phyloP scores from a whole-genome alignment of 768 basidiomycete genomes.

The Psilocybe tampanensis region DNA sequence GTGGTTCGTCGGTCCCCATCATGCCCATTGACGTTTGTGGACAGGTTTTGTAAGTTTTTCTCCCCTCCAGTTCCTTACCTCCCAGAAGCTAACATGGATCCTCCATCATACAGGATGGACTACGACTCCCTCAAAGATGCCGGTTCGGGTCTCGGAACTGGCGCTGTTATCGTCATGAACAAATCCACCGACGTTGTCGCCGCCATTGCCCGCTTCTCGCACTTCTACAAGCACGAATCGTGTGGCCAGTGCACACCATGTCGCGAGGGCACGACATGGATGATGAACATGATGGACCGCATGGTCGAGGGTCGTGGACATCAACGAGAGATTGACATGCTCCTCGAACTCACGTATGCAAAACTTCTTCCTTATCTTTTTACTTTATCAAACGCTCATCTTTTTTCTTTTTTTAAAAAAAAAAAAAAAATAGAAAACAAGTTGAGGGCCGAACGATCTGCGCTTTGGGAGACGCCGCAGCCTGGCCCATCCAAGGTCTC shows the following conservation, averaged over 20 bases:
- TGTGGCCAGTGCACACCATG: conserved; percentile 98
- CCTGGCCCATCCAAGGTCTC: conserved; percentile 98
- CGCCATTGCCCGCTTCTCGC: conserved; percentile 92
- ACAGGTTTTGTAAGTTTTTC: conserved; percentile 79
- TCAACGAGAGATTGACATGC: conserved; percentile 96
- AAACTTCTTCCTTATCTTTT: not conserved
- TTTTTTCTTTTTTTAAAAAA: too few relatives aligned
- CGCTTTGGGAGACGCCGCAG: conserved; percentile 94
- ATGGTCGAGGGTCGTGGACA: conserved; percentile 92
- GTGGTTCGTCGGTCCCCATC: conserved; percentile 93
- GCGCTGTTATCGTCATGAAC: conserved; percentile 99
- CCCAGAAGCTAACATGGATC: too few relatives aligned
- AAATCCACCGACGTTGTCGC: conserved; percentile 94
- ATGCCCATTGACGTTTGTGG: conserved; percentile 81
- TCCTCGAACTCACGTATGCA: conserved; percentile 90
- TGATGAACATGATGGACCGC: conserved; percentile 99
- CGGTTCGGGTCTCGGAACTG: conserved; percentile 95
- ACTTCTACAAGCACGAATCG: conserved; percentile 99
- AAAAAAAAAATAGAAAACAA: conserved; percentile 93
- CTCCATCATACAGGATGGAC: conserved; percentile 72
- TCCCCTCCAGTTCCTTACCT: conserved; percentile 4
- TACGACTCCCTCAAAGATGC: conserved; percentile 97
- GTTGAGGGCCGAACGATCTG: conserved; percentile 97
- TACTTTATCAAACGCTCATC: too few relatives aligned
- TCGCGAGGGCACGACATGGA: conserved; percentile 95